Evolutionary conservation across 192 early-diverging fungal genomes (phyloP), one percentile per base, ranked within the genome.

Genomic region (Ambispora gerdemannii): DNA sequence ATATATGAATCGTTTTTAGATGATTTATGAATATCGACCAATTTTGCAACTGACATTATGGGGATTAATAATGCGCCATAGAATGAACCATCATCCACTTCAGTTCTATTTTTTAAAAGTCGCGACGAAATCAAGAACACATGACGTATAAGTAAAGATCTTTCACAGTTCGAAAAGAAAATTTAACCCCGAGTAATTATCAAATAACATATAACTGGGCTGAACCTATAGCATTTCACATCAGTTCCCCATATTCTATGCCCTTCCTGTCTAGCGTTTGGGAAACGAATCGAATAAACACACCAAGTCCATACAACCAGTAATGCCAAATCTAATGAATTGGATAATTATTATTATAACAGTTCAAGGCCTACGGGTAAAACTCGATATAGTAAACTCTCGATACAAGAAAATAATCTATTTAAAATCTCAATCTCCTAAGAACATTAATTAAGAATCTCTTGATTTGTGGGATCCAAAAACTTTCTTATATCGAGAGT

Each of bases 51-150:
- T 53, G 82, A 66, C 2, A 87, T 78, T n/a, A 84, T 76, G 1
- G 83, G 83, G n/a, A 83, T 59, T 17, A 87, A 51, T 30, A 84
- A 53, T 11, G 77, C 76, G 32, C 81, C 81, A 50, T 81, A 87
- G 19, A 87, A 74, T 30, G 82, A 70, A 56, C 85, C 85, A 71
- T 84, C 83, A 55, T 87, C 85, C 10, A 80, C 85, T 38, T 79
- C 80, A 35, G 65, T 74, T 71, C 85, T 87, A 55, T 35, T 20
- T 33, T 17, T 33, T 59, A n/a, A 69, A 30, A 27, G 11, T 10
- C 4, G 0, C 28, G 15, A n/a, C 22, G 7, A 30, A n/a, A 27
- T 33, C 36, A 25, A 30, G 17, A 25, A 20, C 10, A 66, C 0
- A 53, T 22, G 13, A 67, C 32, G 25, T 31, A 52, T 24, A 28